These are phyloP conservation scores for Trypanosoma cruzi DNA, from an alignment of 208 protist genomes.

Conservation along the genomic window DNA sequence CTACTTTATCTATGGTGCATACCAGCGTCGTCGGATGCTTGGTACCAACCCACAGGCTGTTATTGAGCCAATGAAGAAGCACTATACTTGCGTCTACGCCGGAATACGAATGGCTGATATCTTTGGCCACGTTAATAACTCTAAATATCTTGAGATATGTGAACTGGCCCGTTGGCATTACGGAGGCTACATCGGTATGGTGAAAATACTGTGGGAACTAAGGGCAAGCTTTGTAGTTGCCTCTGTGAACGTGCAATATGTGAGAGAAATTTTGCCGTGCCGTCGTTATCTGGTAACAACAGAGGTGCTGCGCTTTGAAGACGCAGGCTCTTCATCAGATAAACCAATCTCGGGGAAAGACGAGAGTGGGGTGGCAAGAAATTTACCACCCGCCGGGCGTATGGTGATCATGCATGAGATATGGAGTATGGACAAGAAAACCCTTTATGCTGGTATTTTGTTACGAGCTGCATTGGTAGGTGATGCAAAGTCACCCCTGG, in stretches of 20 bases:
- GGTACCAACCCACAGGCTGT: constrained; percentile 14
- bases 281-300: constrained; percentile 24
- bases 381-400: constrained; percentile 29
- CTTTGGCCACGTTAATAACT: constrained; percentile 68
- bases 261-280: constrained; percentile 44
- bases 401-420: constrained; percentile 48
- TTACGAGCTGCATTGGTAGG: constrained; percentile 9
- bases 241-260: constrained; percentile 46
- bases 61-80: constrained; percentile 10
- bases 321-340: not conserved
- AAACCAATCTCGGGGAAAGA: not conserved
- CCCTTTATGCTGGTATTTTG: constrained; percentile 35
- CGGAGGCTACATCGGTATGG: constrained; percentile 29
- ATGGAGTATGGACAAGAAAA: constrained; percentile 51
- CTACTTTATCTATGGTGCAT: constrained; percentile 4
- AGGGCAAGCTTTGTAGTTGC: constrained; percentile 42
- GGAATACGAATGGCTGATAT: constrained; percentile 60
- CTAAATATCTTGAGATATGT: constrained; percentile 67
- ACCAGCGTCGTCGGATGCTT: constrained; percentile 6
- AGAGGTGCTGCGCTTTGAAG: constrained; percentile 22
- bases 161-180: constrained; percentile 64
- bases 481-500: constrained; percentile 10
- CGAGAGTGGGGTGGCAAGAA: not conserved
- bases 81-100: constrained; percentile 32
- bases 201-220: not conserved